Evolutionary conservation across 2,329 filamentous ascomycete species (phyloP).

Genomic region (Emergomyces pasteurianus): DNA sequence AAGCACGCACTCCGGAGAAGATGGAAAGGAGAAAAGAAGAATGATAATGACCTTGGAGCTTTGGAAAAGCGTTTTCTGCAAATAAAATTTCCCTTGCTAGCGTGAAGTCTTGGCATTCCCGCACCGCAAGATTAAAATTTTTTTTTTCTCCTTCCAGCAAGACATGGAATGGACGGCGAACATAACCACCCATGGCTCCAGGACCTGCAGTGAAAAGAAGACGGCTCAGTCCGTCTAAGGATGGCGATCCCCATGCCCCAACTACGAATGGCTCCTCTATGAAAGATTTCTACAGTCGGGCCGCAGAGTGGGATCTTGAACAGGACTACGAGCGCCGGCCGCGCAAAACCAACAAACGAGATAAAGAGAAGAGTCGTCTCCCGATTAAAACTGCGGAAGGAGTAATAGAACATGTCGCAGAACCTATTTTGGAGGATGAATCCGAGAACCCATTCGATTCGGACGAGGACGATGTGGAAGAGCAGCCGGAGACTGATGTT

Average conservation of each 20-base stretch:
- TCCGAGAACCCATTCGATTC: conserved; percentile 53
- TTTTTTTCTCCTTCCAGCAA: too few relatives aligned
- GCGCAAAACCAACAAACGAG: conserved; percentile 63
- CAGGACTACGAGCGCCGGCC: conserved; percentile 77
- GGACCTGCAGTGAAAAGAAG: conserved; percentile 39
- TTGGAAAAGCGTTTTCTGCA: conserved; percentile 14
- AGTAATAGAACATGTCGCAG: conserved; percentile 48
- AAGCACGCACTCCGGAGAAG: not conserved
- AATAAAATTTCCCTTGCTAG: conserved; percentile 14
- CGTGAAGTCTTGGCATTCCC: conserved; percentile 19
- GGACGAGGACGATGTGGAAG: conserved; percentile 44
- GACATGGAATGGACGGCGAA: too few relatives aligned
- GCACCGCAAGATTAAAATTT: not conserved
- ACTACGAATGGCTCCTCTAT: conserved; percentile 18
- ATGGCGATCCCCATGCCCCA: conserved; percentile 16
- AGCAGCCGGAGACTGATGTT: conserved; percentile 40
- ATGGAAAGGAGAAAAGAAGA: not conserved
- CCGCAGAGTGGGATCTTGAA: conserved; percentile 79
- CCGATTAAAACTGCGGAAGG: conserved; percentile 83
- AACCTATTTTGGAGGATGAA: conserved; percentile 38
- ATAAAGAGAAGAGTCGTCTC: conserved; percentile 60
- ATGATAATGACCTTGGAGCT: too few relatives aligned
- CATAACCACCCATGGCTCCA: conserved; percentile 30
- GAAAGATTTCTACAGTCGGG: conserved; percentile 56
- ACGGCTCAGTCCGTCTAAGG: conserved; percentile 37